Evolutionary conservation across 2,329 filamentous ascomycete genomes (phyloP).

Genomic region (Claviceps sp.): DNA sequence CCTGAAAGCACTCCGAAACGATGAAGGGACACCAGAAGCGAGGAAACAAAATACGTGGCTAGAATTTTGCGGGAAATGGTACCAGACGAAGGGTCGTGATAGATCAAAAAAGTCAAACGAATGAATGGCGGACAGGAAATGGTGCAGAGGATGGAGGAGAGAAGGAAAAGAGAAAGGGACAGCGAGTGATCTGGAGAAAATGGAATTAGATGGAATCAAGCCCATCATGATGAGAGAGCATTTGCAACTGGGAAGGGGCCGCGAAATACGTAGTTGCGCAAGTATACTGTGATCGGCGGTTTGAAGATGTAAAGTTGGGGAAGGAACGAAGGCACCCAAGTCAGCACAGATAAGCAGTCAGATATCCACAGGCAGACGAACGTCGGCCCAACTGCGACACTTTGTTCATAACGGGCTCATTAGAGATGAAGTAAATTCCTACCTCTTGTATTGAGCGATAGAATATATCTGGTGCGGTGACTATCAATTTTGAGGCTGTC

Average conservation of each 20-base stretch:
- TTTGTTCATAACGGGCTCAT: not conserved
- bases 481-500: not conserved
- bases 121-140: constrained; percentile 2
- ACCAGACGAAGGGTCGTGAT: constrained; percentile 3
- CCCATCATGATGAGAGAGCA: not conserved
- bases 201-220: not conserved
- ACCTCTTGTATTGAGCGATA: not conserved
- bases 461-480: not conserved
- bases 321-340: not conserved
- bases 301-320: not conserved
- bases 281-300: not conserved
- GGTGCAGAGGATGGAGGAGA: not conserved
- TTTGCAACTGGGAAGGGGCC: not conserved
- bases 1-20: not conserved
- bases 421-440: not conserved
- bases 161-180: not conserved
- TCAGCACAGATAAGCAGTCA: not conserved
- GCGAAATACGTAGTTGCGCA: not conserved
- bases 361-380: not conserved
- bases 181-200: not conserved
- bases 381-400: not conserved
- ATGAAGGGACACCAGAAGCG: not conserved
- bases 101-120: constrained; percentile 2
- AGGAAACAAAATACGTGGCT: constrained; percentile 4
- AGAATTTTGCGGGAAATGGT: constrained; percentile 1